phyloP scores from a whole-genome alignment of 139 green algal species.

The Tetraselmis chui region DNA sequence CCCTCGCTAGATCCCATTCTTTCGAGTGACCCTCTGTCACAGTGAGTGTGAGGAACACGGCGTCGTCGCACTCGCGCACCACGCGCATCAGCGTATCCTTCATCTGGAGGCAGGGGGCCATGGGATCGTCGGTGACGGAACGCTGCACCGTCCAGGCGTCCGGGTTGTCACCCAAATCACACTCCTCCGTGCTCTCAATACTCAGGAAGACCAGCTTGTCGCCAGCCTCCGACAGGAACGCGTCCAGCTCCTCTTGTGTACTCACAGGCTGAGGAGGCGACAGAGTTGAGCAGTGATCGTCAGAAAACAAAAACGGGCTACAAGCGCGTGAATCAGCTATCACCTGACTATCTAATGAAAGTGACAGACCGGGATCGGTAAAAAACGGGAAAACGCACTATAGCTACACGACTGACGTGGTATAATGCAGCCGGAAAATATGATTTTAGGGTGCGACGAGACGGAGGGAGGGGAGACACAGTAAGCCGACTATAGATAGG shows the following conservation, averaged over 20 bases:
- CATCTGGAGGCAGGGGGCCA: constrained; percentile 15
- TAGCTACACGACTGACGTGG: too few species aligned
- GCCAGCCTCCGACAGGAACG: constrained; percentile 10
- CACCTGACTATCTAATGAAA: too few species aligned
- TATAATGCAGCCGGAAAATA: too few species aligned
- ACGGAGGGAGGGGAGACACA: too few species aligned
- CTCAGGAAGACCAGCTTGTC: constrained; percentile 25
- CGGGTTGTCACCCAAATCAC: constrained; percentile 6
- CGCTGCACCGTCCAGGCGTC: neutral
- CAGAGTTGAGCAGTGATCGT: too few species aligned
- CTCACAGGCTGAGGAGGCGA: neutral
- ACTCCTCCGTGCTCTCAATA: constrained; percentile 17
- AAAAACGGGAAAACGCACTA: too few species aligned
- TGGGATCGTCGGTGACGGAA: neutral
- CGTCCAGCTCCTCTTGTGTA: constrained; percentile 13
- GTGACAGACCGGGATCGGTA: too few species aligned
- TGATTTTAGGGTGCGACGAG: too few species aligned
- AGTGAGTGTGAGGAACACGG: constrained; percentile 14
- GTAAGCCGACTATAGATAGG: too few species aligned
- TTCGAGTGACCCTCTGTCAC: neutral
- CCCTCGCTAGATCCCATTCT: neutral
- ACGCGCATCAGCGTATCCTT: constrained; percentile 13
- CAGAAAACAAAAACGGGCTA: too few species aligned
- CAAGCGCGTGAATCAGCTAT: too few species aligned
- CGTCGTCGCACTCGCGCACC: constrained; percentile 17